Evolutionary conservation across 2,329 filamentous ascomycete species (phyloP).

Genomic region (Colletotrichum neosansevieriae): DNA sequence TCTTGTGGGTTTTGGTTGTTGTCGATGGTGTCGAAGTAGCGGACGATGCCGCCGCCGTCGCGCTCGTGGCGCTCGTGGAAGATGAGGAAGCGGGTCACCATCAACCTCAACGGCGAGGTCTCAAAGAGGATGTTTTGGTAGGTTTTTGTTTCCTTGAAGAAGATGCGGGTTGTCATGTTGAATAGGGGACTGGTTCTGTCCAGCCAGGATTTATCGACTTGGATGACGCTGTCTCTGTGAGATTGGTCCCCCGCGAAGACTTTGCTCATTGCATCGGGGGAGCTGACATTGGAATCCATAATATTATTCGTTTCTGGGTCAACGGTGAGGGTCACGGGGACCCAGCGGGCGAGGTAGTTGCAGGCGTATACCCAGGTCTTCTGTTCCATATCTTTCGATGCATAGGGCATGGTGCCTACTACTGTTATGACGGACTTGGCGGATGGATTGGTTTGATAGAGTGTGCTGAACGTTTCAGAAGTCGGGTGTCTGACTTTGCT

Average conservation of each 20-base stretch:
- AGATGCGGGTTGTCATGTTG: conserved; percentile 6
- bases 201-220: conserved; percentile 13
- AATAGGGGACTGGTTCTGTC: neutral
- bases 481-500: neutral
- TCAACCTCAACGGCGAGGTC: neutral
- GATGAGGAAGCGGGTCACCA: conserved; percentile 13
- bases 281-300: conserved; percentile 22
- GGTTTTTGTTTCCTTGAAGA: neutral
- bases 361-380: conserved; percentile 21
- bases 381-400: conserved; percentile 6
- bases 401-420: conserved; percentile 13
- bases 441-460: neutral
- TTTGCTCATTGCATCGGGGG: neutral
- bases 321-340: neutral
- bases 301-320: conserved; percentile 9
- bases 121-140: neutral
- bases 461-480: neutral
- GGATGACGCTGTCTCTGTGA: conserved; percentile 5
- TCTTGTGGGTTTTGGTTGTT: conserved; percentile 3
- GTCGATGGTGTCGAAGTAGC: conserved; percentile 19
- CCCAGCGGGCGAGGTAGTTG: conserved; percentile 22
- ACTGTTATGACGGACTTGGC: neutral
- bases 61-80: neutral
- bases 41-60: neutral
- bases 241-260: neutral